These are phyloP conservation scores for Asterella californica DNA, from an alignment of 225 moss, liverwort and hornwort species.

Conservation along the genomic window DNA sequence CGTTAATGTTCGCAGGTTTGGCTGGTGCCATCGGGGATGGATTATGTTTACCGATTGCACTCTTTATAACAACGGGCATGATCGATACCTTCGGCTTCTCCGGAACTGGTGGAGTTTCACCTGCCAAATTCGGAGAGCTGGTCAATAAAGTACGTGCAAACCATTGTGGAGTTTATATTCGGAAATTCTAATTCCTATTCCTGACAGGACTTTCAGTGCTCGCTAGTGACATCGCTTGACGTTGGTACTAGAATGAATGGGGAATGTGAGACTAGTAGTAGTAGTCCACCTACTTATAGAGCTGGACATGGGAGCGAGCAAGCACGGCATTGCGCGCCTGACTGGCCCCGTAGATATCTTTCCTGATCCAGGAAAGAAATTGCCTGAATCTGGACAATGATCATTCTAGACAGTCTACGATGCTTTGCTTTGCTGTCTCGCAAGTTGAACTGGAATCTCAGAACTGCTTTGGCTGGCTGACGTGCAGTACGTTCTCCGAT, in stretches of 20 bases:
- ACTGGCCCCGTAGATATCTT: too few species aligned
- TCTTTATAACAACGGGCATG: constrained; percentile 29
- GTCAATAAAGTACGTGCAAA: constrained; percentile 15
- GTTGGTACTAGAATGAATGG: neutral
- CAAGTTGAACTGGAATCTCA: neutral
- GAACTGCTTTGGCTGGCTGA: neutral
- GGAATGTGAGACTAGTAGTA: neutral
- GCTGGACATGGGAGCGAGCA: neutral
- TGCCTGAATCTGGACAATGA: too few species aligned
- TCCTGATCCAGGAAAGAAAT: too few species aligned
- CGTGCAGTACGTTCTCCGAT: constrained; percentile 22
- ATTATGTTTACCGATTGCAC: constrained; percentile 24
- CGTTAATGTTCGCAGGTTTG: constrained; percentile 15
- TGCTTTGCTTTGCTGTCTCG: neutral
- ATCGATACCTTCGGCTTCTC: constrained; percentile 34
- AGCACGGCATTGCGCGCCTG: neutral
- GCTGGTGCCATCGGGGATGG: constrained; percentile 33
- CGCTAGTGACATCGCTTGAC: neutral
- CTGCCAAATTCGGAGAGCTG: neutral
- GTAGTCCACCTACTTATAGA: neutral
- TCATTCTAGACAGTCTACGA: too few species aligned
- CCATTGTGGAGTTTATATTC: neutral
- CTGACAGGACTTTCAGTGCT: neutral
- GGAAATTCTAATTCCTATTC: too few species aligned
- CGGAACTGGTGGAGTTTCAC: neutral